Evolutionary conservation across 202 grass and related monocot species (phyloP), one percentile per base, ranked within the genome.

Genomic region (Musa balbisiana): DNA sequence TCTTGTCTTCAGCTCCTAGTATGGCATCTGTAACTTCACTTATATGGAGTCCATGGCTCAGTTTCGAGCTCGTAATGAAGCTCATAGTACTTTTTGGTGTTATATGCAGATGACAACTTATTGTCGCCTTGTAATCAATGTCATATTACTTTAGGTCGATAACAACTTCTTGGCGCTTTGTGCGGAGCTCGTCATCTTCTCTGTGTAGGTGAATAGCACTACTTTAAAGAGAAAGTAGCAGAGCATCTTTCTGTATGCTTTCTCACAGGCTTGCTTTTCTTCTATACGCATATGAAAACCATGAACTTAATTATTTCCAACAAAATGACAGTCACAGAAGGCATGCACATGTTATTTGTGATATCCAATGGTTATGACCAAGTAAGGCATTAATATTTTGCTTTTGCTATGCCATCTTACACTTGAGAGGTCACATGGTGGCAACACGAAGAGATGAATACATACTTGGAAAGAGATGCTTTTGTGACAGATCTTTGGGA

Each of bases 271-370:
- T 76, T 56, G 49, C 54, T 64, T 74, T 82, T 26, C 82, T 78
- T 59, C 68, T 74, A 82, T 79, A 27, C 77, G 55, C 83, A 85
- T 77, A 78, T 64, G 78, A 63, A 81, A 77, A 80, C 73, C 73
- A 85, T 85, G 78, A 85, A 5, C 56, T 21, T 60, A 43, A 43
- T 43, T 43, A 43, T 43, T 43, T 43, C 33, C 33, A 43, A 43
- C 33, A 43, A 43, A 43, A 43, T 43, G 33, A 5, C 33, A 43
- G 5, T 43, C 33, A 43, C 33, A 43, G 3, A 43, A 43, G 33
- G 33, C 33, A 43, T 43, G 4, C 4, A 6, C 33, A 5, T 43
- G 33, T 43, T 43, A 43, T 43, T 43, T 43, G 33, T 8, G 33
- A 43, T 43, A 6, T 3, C 33, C 33, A 43, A 43, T 43, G 33